A percentile compares a stretch with the other conserved stretches of the same genome.
Evolutionary conservation across 768 basidiomycete genomes (phyloP).

Genomic region (Tricholoma terreum): DNA sequence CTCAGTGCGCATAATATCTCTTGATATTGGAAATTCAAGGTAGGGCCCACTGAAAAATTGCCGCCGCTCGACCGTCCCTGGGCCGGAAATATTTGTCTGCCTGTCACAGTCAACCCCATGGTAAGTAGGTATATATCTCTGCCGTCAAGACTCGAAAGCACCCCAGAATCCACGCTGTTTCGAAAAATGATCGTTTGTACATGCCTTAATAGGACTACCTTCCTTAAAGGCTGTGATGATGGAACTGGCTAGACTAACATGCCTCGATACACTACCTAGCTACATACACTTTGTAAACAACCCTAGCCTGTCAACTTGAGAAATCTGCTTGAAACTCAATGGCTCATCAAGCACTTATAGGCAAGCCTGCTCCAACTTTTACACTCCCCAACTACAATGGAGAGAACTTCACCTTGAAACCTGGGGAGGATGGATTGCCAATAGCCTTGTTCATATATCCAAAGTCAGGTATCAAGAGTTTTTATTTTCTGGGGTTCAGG

Average conservation of each 20-base stretch:
- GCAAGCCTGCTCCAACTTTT: slow-evolving; percentile 62
- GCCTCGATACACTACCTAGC: too few species aligned
- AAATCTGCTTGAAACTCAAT: slow-evolving; percentile 20
- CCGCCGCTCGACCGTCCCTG: background rate
- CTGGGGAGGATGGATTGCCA: slow-evolving; percentile 55
- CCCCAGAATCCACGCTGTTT: background rate
- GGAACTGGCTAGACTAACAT: background rate
- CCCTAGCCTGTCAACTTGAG: background rate
- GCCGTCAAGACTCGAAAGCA: background rate
- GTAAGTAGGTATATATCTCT: background rate
- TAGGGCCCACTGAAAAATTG: background rate
- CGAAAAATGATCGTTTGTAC: background rate
- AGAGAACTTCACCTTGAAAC: slow-evolving; percentile 54
- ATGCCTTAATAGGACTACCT: background rate
- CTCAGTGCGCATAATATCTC: too few species aligned
- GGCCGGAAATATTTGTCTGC: background rate
- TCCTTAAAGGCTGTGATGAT: background rate
- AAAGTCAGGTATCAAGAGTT: slow-evolving; percentile 46
- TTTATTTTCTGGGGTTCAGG: background rate
- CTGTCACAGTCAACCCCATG: background rate
- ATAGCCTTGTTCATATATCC: slow-evolving; percentile 81
- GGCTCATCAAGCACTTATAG: slow-evolving; percentile 52
- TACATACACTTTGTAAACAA: background rate
- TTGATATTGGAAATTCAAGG: background rate
- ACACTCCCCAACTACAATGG: slow-evolving; percentile 66